These are phyloP conservation scores for Daldinia vernicosa DNA, from an alignment of 495 filamentous ascomycete genomes.

Conservation along the genomic window DNA sequence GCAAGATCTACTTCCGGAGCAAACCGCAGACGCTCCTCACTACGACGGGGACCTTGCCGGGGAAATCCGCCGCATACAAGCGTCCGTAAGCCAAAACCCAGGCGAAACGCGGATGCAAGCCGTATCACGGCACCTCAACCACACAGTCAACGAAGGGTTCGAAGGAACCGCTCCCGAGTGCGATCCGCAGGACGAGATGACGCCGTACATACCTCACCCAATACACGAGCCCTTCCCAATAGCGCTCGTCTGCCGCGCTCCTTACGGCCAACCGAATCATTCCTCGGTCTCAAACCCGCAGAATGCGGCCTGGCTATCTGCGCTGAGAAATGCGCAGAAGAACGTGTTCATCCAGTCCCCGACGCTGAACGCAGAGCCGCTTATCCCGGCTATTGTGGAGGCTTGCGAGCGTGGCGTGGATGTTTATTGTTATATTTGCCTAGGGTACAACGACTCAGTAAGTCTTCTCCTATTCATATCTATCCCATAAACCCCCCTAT, in stretches of 20 bases:
- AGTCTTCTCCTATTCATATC: conserved; percentile 8
- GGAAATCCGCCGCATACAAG: conserved; percentile 69
- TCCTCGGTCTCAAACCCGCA: conserved; percentile 69
- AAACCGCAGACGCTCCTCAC: conserved; percentile 65
- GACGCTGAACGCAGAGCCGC: conserved; percentile 75
- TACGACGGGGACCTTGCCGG: conserved; percentile 67
- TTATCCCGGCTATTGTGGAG: conserved; percentile 59
- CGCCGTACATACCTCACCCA: conserved; percentile 67
- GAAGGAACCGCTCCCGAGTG: conserved; percentile 63
- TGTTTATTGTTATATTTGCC: conserved; percentile 73
- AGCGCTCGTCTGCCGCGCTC: conserved; percentile 72
- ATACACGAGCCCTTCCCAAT: conserved; percentile 70
- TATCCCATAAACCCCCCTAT: background rate
- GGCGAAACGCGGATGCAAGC: conserved; percentile 64
- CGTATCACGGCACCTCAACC: conserved; percentile 71
- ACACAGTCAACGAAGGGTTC: conserved; percentile 63
- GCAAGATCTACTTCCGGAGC: conserved; percentile 55
- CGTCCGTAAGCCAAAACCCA: conserved; percentile 55
- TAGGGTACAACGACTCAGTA: conserved; percentile 79
- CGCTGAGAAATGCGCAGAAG: conserved; percentile 67
- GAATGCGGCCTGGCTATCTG: conserved; percentile 71
- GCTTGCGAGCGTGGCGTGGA: conserved; percentile 72
- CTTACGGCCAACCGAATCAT: conserved; percentile 70
- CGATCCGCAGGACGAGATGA: conserved; percentile 62
- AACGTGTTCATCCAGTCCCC: conserved; percentile 79